Percentiles rank a stretch among this genome's conserved stretches.
These are phyloP conservation scores for Brasilioporus rufonigricans DNA, from an alignment of 768 basidiomycete species.

Conservation along the genomic window DNA sequence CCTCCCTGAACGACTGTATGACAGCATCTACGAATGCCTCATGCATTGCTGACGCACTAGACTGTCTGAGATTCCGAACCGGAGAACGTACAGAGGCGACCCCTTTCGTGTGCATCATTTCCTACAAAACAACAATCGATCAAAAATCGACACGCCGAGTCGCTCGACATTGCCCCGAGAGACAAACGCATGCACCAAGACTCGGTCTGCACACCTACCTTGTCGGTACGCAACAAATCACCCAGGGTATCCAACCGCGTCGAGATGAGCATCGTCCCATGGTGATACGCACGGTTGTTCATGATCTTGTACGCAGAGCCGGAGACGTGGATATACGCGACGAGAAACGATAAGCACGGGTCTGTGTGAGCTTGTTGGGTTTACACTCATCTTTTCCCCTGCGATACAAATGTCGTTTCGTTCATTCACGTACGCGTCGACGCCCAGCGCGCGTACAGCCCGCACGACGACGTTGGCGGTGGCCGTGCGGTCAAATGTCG, in stretches of 20 bases:
- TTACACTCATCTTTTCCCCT: conserved; percentile 77
- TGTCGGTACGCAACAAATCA: conserved; percentile 61
- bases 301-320: conserved; percentile 98
- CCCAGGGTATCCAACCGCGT: conserved; percentile 72
- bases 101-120: conserved; percentile 77
- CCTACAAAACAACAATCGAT: conserved; percentile 40
- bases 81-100: conserved; percentile 92
- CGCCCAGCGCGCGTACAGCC: conserved; percentile 73
- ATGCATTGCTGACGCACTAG: conserved; percentile 54
- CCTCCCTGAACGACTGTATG: conserved; percentile 59
- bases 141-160: neutral
- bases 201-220: conserved; percentile 42
- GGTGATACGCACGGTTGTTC: conserved; percentile 89
- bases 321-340: conserved; percentile 63
- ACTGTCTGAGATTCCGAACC: conserved; percentile 76
- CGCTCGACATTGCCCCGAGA: neutral
- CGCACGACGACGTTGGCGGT: conserved; percentile 77
- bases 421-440: conserved; percentile 80
- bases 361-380: neutral
- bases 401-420: conserved; percentile 90
- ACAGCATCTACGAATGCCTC: conserved; percentile 70
- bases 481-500: conserved; percentile 71
- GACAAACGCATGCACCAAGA: neutral
- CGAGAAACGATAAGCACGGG: conserved; percentile 1
- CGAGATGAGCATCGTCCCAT: conserved; percentile 97